phyloP scores from a whole-genome alignment of 192 early-diverging fungal genomes.

The Umbelopsis sp. region DNA sequence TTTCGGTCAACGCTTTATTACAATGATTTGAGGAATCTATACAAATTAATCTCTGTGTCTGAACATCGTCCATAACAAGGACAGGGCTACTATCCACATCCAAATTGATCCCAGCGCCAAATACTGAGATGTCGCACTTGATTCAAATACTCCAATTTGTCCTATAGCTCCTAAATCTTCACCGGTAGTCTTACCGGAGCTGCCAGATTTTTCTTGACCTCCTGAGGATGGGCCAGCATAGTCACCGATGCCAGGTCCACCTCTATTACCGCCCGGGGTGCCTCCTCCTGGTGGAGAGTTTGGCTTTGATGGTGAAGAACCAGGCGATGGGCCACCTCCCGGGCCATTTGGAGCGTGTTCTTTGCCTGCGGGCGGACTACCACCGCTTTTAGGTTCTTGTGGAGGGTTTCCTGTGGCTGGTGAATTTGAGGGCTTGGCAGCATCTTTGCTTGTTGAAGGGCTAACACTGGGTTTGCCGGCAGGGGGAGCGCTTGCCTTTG shows the following conservation, averaged over 20 bases:
- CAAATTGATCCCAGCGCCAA: not conserved
- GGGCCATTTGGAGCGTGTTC: not conserved
- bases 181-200: too few relatives aligned
- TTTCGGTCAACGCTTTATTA: not conserved
- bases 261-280: not conserved
- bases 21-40: not conserved
- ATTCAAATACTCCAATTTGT: constrained; percentile 11
- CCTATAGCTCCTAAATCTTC: constrained; percentile 1
- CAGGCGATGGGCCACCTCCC: too few relatives aligned
- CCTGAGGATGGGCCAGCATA: not conserved
- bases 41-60: not conserved
- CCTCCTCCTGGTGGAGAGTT: too few relatives aligned
- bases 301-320: too few relatives aligned
- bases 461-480: not conserved
- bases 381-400: not conserved
- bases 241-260: not conserved
- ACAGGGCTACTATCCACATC: not conserved
- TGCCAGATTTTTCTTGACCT: not conserved
- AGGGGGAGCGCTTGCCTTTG: not conserved
- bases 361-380: not conserved
- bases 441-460: not conserved
- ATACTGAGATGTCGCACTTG: not conserved
- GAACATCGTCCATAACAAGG: not conserved
- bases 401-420: not conserved
- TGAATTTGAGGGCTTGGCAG: not conserved